These are phyloP conservation scores for Encephalitozoon intestinalis DNA, from an alignment of 371 early-diverging fungal species.

Conservation along the genomic window DNA sequence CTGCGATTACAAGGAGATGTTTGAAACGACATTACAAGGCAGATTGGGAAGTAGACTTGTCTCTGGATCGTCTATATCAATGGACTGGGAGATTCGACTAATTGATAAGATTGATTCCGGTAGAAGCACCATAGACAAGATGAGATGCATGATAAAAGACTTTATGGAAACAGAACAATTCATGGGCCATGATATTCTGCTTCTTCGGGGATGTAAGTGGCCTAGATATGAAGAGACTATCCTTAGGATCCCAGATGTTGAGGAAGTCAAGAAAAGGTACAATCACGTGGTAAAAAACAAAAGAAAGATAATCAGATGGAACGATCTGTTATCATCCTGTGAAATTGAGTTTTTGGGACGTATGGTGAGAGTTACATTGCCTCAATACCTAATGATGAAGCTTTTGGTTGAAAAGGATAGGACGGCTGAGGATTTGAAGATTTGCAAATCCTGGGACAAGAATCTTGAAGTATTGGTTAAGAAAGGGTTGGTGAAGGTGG, in stretches of 20 bases:
- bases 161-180: neutral
- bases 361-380: neutral
- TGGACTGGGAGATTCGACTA: neutral
- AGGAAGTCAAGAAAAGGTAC: neutral
- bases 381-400: neutral
- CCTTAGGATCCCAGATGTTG: neutral
- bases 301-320: neutral
- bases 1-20: neutral
- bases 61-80: neutral
- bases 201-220: slow-evolving; percentile 2
- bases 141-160: slow-evolving; percentile 1
- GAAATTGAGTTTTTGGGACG: neutral
- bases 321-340: neutral
- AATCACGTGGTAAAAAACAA: neutral
- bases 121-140: neutral
- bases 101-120: neutral
- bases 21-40: neutral
- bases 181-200: neutral
- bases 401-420: neutral
- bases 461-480: neutral
- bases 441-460: neutral
- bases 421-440: neutral
- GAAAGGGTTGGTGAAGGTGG: neutral
- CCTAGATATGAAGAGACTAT: neutral
- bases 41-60: neutral